phyloP scores from a whole-genome alignment of 2,329 filamentous ascomycete genomes.

The Trichoderma lentiforme region DNA sequence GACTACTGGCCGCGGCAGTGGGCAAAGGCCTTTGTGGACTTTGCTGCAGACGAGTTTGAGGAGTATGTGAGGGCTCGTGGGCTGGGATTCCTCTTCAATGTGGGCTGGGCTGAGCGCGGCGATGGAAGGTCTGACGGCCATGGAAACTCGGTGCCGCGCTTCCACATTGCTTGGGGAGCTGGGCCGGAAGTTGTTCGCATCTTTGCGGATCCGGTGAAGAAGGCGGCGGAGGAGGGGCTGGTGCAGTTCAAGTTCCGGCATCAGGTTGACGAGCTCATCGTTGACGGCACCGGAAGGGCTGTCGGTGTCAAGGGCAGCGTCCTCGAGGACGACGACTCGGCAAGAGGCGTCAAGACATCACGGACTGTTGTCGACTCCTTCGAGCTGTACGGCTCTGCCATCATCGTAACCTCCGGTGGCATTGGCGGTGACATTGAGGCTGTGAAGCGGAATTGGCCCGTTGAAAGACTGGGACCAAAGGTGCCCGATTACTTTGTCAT shows the following conservation, averaged over 20 bases:
- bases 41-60: conserved; percentile 58
- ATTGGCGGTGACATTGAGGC: conserved; percentile 61
- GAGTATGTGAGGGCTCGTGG: conserved; percentile 53
- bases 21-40: conserved; percentile 63
- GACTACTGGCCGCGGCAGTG: conserved; percentile 58
- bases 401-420: conserved; percentile 55
- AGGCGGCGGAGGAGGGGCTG: conserved; percentile 50
- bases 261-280: conserved; percentile 53
- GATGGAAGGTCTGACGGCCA: conserved; percentile 54
- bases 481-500: conserved; percentile 56
- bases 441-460: conserved; percentile 56
- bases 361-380: conserved; percentile 49
- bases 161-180: conserved; percentile 60
- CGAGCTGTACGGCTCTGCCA: conserved; percentile 50
- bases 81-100: conserved; percentile 50
- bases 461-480: conserved; percentile 53
- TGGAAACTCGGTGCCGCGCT: conserved; percentile 61
- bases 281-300: conserved; percentile 50
- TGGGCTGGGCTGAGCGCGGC: conserved; percentile 61
- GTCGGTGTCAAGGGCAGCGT: conserved; percentile 52
- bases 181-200: conserved; percentile 58
- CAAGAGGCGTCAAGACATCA: conserved; percentile 51
- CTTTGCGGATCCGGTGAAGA: conserved; percentile 54
- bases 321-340: conserved; percentile 48
- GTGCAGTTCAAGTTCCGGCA: conserved; percentile 56